Evolutionary conservation across 2,329 filamentous ascomycete genomes (phyloP), one percentile per base, ranked within the genome.

Genomic region (Thermothelomyces thermophilus): DNA sequence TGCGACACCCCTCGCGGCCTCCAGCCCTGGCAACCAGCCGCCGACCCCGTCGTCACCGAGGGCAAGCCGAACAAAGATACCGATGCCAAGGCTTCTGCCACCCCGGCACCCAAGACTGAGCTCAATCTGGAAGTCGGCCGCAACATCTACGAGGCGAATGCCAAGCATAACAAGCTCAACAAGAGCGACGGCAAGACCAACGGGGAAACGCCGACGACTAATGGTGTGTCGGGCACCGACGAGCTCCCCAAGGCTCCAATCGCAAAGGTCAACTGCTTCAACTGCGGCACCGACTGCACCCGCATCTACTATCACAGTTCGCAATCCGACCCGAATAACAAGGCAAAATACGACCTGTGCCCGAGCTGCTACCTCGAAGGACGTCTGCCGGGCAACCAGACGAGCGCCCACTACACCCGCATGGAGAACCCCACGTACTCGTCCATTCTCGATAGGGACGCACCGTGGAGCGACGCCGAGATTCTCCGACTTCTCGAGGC

Each of bases 1-100:
- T 93, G 90, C 63, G 93, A 98, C 66, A 98, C 93, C 0, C 93
- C 93, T 46, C 84, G 93, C 52, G 93, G 93, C 33, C 78, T 98
- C 45, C 91, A 97, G 67, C 87, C 91, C 20, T 95, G 91, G 80
- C 93, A 98, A 65, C 93, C 93, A 16, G 86, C 87, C 16, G 84
- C 90, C 1, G 86, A 89, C 60, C 82, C 88, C 6, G 69, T 82
- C 35, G 73, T 83, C 4, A 64, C 76, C n/a, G 73, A 82, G 56
- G 81, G 80, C 48, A 82, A 80, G 64, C 75, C 74, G 58, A 77
- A 69, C 55, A 67, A 68, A 45, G 79, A 85, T 42, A 95, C 90
- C 0, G 90, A 95, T n/a, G 72, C 68, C 51, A 84, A 83, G 63
- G 85, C 86, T 1, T 79, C 74, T 35, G 79, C 85, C 7, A 77